Percentiles rank a stretch among this genome's conserved stretches.
Conservation (phyloP, 768 basidiomycete species). For the Fomitopsis pulvina region DNA sequence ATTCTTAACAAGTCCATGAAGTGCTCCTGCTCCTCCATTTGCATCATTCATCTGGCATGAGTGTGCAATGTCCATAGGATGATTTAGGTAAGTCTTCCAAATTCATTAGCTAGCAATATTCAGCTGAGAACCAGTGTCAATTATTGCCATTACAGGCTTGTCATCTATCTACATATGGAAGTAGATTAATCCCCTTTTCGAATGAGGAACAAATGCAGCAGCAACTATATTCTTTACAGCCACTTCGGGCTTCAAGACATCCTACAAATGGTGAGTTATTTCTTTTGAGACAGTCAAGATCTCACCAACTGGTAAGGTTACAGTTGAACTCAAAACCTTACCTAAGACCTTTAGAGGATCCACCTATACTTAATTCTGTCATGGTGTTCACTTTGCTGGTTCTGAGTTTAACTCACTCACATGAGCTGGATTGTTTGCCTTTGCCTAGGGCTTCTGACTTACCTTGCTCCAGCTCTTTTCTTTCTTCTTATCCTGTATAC, state of each 20-base stretch:
- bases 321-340: slow-evolving; percentile 1
- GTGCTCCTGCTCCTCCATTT: no score
- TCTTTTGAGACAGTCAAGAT: slow-evolving; percentile 5
- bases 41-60: no score
- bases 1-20: no score
- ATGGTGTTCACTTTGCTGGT: slow-evolving; percentile 1
- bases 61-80: slow-evolving; percentile 1
- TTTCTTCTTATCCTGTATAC: no score
- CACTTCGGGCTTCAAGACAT: slow-evolving; percentile 5
- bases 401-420: not conserved
- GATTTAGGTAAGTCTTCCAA: slow-evolving; percentile 4
- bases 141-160: no score
- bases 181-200: no score
- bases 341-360: slow-evolving; percentile 1
- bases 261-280: slow-evolving; percentile 2
- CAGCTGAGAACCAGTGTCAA: no score
- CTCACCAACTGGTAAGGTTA: slow-evolving; percentile 8
- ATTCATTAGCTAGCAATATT: slow-evolving; percentile 6
- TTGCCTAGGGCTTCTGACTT: no score
- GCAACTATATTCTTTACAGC: not conserved
- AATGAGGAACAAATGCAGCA: not conserved
- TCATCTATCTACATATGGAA: no score
- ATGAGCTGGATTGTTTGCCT: no score
- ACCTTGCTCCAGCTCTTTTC: no score
- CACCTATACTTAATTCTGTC: slow-evolving; percentile 1